phyloP scores from a whole-genome alignment of 139 green algal species.

The Coccomyxa sp. region DNA sequence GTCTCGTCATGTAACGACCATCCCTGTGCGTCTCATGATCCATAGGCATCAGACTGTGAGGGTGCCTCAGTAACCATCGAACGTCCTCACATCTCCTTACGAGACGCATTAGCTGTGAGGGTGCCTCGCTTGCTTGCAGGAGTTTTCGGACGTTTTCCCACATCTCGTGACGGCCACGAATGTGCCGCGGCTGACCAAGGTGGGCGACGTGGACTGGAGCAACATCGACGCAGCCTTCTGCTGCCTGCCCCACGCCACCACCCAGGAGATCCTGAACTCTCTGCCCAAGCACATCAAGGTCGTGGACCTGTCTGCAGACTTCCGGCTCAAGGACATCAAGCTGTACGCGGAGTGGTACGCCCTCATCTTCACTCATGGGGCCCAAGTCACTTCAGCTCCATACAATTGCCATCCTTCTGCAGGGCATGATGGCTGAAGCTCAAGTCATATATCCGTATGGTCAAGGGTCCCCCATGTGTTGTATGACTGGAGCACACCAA shows the following conservation, averaged over 20 bases:
- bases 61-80: too few species aligned
- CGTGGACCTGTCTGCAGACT: conserved; percentile 96
- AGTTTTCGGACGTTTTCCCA: conserved; percentile 88
- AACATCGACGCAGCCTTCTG: conserved; percentile 94
- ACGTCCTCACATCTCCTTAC: too few species aligned
- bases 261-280: conserved; percentile 78
- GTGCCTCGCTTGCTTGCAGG: too few species aligned
- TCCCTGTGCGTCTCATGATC: too few species aligned
- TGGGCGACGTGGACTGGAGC: conserved; percentile 81
- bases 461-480: too few species aligned
- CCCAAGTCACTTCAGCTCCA: neutral
- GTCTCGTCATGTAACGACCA: too few species aligned
- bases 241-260: conserved; percentile 97
- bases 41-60: too few species aligned
- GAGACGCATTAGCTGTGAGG: too few species aligned
- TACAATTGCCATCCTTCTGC: neutral
- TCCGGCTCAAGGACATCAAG: conserved; percentile 78
- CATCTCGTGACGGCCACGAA: conserved; percentile 72
- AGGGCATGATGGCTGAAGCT: too few species aligned
- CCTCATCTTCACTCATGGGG: neutral
- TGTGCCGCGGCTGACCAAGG: conserved; percentile 74
- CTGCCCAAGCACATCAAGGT: conserved; percentile 86
- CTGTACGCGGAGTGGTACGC: conserved; percentile 88
- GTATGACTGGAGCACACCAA: too few species aligned
- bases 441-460: too few species aligned